Evolutionary conservation across 2,329 filamentous ascomycete genomes (phyloP).

Genomic region (Sordariomycetes sp.): DNA sequence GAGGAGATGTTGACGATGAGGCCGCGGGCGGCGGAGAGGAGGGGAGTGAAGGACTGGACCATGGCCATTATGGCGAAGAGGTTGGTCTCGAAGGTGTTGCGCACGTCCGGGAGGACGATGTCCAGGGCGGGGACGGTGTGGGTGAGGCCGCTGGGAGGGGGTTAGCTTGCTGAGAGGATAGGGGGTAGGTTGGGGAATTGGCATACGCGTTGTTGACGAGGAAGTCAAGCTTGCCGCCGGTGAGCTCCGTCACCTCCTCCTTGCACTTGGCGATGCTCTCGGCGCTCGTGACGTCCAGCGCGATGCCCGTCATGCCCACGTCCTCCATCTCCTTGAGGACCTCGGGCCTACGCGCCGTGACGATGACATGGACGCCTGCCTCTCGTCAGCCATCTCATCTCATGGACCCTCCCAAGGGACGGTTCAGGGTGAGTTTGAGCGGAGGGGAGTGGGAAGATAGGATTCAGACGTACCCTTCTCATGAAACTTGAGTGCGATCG

Average conservation of each 20-base stretch:
- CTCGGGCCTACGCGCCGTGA: slow-evolving; percentile 39
- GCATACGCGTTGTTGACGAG: slow-evolving; percentile 52
- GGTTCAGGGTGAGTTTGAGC: slow-evolving; percentile 20
- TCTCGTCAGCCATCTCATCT: neutral
- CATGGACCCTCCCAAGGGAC: neutral
- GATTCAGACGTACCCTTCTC: slow-evolving; percentile 27
- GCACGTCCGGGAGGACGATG: slow-evolving; percentile 39
- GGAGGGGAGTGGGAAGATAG: slow-evolving; percentile 16
- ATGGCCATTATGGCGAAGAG: slow-evolving; percentile 48
- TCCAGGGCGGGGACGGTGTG: slow-evolving; percentile 41
- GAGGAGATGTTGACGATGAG: slow-evolving; percentile 46
- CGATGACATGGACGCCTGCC: slow-evolving; percentile 42
- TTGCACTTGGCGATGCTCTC: slow-evolving; percentile 39
- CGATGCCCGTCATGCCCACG: slow-evolving; percentile 35
- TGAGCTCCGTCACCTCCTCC: slow-evolving; percentile 33
- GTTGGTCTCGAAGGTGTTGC: slow-evolving; percentile 44
- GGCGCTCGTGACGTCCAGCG: slow-evolving; percentile 41
- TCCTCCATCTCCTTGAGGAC: slow-evolving; percentile 33
- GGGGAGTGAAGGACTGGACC: slow-evolving; percentile 35
- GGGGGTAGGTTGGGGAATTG: neutral
- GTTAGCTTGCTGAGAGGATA: neutral
- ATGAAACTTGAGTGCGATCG: slow-evolving; percentile 41
- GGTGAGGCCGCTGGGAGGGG: slow-evolving; percentile 30
- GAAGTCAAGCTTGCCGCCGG: slow-evolving; percentile 42
- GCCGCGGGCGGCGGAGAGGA: slow-evolving; percentile 37